Conservation (phyloP, 129 eudicot genomes). For the Artemisia tridentata region DNA sequence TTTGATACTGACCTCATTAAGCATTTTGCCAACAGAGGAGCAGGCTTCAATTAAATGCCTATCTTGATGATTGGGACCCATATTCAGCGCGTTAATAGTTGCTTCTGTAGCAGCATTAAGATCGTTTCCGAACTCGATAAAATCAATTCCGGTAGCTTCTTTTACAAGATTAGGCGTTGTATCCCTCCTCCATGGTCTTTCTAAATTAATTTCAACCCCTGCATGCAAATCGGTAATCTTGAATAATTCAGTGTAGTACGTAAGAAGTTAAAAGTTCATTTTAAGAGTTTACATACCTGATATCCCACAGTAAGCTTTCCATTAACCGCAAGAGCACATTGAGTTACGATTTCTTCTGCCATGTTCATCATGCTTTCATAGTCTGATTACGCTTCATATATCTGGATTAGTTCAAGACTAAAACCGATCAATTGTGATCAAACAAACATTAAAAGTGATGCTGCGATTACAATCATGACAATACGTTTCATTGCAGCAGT, state of each 20-base stretch:
- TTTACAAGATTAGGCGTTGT: slow-evolving; percentile 94
- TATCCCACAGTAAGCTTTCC: slow-evolving; percentile 82
- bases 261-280: background rate
- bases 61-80: slow-evolving; percentile 47
- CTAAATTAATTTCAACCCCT: slow-evolving; percentile 88
- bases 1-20: too few relatives aligned
- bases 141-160: slow-evolving; percentile 92
- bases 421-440: too few relatives aligned
- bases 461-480: too few relatives aligned
- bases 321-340: slow-evolving; percentile 85
- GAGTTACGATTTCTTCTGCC: too few relatives aligned
- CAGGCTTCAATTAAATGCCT: too few relatives aligned
- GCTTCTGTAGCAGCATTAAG: slow-evolving; percentile 65
- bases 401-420: too few relatives aligned
- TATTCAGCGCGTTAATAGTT: slow-evolving; percentile 39
- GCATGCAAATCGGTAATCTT: slow-evolving; percentile 24
- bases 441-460: too few relatives aligned
- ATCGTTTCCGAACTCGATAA: slow-evolving; percentile 55
- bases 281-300: slow-evolving; percentile 54
- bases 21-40: too few relatives aligned
- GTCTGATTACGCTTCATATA: too few relatives aligned
- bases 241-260: background rate
- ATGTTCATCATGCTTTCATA: too few relatives aligned
- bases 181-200: slow-evolving; percentile 91
- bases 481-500: too few relatives aligned